Evolutionary conservation across 306 rosid species (phyloP).

Genomic region (Cucurbita ficifolia): DNA sequence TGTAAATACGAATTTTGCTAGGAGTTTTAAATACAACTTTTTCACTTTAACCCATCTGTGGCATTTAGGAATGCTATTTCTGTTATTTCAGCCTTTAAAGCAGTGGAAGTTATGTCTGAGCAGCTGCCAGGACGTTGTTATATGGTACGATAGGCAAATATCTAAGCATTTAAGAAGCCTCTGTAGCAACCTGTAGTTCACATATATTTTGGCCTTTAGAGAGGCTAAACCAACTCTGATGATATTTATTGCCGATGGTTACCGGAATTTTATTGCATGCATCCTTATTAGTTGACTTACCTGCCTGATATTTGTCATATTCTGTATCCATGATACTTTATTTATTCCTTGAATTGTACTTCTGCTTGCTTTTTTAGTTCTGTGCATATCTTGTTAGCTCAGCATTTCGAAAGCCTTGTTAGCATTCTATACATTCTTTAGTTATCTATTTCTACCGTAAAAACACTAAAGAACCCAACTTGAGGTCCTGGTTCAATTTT

Average conservation of each 20-base stretch:
- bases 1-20: conserved; percentile 11
- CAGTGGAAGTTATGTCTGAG: conserved; percentile 66
- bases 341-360: neutral
- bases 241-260: neutral
- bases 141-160: conserved; percentile 93
- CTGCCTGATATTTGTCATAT: neutral
- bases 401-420: neutral
- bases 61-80: conserved; percentile 75
- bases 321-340: neutral
- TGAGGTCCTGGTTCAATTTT: neutral
- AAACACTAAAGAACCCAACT: neutral
- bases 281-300: neutral
- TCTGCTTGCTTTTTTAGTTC: neutral
- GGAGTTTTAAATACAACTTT: conserved; percentile 21
- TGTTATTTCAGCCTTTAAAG: conserved; percentile 69
- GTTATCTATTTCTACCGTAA: neutral
- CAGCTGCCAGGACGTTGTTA: conserved; percentile 73
- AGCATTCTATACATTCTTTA: neutral
- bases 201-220: conserved; percentile 18
- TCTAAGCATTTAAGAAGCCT: conserved; percentile 55
- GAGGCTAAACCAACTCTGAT: conserved; percentile 5
- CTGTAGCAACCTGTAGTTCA: conserved; percentile 24
- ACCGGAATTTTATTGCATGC: neutral
- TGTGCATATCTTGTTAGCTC: neutral
- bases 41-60: conserved; percentile 52